Base-by-base conservation (phyloP, 2,329 filamentous ascomycete species). In the Hymenoscyphus scutula region DNA sequence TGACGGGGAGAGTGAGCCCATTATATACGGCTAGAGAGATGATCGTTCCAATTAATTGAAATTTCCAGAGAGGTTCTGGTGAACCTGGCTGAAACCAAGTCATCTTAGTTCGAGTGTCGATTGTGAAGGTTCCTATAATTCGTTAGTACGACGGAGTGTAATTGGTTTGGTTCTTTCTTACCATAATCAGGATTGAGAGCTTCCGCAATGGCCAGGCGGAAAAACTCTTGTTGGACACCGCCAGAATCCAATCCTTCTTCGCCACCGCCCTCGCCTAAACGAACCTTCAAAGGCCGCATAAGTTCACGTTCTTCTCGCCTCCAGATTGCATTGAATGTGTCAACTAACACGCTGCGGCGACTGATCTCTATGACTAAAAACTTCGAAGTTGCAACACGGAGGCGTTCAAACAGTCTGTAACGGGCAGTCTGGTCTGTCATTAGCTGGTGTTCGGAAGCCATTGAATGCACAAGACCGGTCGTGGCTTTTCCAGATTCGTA, bases 221-320 rank as follows among this genome's bases (percentile, higher is more conserved):
- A 98, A 74, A 97, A 98, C 67, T 99, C 95, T 74, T 97, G 93
- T 70, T 97, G 94, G 1, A 99, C 93, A 66, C 95, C 95, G 53
- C 95, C 95, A 56, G 94, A 92, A 74, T 99, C 95, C 37, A 96
- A 86, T 0, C 95, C 95, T 74, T 96, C 88, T 75, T 98, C 95
- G 32, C 92, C 91, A 59, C 82, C 81, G 37, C 91, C 88, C 72
- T 92, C 89, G 3, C 92, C 92, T 62, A 98, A 84, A 58, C 91
- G 88, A 8, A 99, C 89, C 71, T 97, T 97, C 37, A 99, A 78
- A 0, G 95, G 95, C 29, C 92, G 86, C 71, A 94, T 79, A 2
- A 98, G 79, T 76, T 97, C 92, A 38, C 90, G 83, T 71, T 87
- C 86, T 75, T 97, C 89, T 38, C 92, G 85, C 60, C 91, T 86